Percentiles rank a stretch among this genome's conserved stretches.
These are phyloP conservation scores for Bipolaris oryzae DNA, from an alignment of 2,329 filamentous ascomycete species.

Conservation along the genomic window DNA sequence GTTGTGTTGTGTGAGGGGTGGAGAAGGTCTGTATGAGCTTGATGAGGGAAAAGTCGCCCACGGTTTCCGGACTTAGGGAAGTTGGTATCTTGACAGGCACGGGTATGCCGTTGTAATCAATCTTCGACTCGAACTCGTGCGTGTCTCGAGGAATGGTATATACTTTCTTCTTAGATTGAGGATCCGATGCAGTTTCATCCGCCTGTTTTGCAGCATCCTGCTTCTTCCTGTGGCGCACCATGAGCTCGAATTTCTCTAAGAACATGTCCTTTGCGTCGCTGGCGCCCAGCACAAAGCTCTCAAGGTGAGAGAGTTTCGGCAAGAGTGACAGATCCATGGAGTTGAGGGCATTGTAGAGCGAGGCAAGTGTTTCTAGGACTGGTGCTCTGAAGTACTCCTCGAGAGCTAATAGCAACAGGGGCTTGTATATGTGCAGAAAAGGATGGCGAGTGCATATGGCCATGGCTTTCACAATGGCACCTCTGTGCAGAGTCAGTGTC, in stretches of 20 bases:
- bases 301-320: constrained; percentile 81
- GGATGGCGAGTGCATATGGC: constrained; percentile 97
- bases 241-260: constrained; percentile 94
- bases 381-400: constrained; percentile 98
- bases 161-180: constrained; percentile 58
- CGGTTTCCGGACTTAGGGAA: constrained; percentile 90
- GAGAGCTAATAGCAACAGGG: constrained; percentile 83
- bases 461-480: constrained; percentile 96
- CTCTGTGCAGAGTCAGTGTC: constrained; percentile 58
- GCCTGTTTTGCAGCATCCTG: constrained; percentile 60
- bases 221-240: constrained; percentile 81
- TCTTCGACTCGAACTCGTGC: constrained; percentile 94
- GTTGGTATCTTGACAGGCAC: constrained; percentile 97
- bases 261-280: constrained; percentile 97
- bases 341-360: constrained; percentile 91
- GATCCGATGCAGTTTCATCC: constrained; percentile 45
- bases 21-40: constrained; percentile 97
- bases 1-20: constrained; percentile 77
- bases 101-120: constrained; percentile 94
- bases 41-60: constrained; percentile 96
- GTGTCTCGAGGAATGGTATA: constrained; percentile 89
- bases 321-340: constrained; percentile 95
- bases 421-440: constrained; percentile 99
- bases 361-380: constrained; percentile 81
- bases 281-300: constrained; percentile 83